phyloP scores from a whole-genome alignment of 768 basidiomycete genomes.

The Podaxis sp. region DNA sequence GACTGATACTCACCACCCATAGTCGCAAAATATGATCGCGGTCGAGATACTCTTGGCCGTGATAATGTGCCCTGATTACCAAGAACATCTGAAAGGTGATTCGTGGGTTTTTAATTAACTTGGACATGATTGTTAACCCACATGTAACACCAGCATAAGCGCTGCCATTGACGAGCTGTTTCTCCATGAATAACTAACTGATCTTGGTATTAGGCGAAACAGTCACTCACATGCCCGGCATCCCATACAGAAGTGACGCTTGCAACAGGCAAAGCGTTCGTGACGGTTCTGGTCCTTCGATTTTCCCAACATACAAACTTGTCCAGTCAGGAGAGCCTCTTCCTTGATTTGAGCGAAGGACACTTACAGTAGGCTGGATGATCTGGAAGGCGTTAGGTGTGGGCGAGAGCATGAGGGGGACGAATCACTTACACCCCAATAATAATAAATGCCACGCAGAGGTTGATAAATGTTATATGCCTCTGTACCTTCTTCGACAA shows the following conservation, averaged over 20 bases:
- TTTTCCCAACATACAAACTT: constrained; percentile 38
- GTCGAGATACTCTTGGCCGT: constrained; percentile 26
- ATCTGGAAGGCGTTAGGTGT: constrained; percentile 19
- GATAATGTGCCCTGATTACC: constrained; percentile 31
- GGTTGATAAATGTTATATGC: constrained; percentile 43
- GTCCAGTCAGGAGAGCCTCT: neutral
- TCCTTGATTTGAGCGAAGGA: neutral
- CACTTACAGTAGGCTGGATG: constrained; percentile 37
- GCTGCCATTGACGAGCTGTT: constrained; percentile 36
- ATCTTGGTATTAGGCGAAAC: neutral
- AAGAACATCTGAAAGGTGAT: constrained; percentile 37
- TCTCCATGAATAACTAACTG: neutral
- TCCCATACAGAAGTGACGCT: constrained; percentile 43
- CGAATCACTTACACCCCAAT: constrained; percentile 36
- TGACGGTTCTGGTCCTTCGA: constrained; percentile 40
- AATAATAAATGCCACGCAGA: constrained; percentile 41
- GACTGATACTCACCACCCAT: constrained; percentile 31
- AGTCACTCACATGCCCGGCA: constrained; percentile 38
- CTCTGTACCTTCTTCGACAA: constrained; percentile 38
- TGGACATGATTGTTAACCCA: constrained; percentile 11
- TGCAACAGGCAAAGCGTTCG: constrained; percentile 39
- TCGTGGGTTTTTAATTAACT: neutral
- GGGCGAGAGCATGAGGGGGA: neutral
- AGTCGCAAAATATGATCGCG: constrained; percentile 28
- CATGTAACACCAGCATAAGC: constrained; percentile 40